Conservation (phyloP, 257 asterid species). For the Solanum paucissectum region DNA sequence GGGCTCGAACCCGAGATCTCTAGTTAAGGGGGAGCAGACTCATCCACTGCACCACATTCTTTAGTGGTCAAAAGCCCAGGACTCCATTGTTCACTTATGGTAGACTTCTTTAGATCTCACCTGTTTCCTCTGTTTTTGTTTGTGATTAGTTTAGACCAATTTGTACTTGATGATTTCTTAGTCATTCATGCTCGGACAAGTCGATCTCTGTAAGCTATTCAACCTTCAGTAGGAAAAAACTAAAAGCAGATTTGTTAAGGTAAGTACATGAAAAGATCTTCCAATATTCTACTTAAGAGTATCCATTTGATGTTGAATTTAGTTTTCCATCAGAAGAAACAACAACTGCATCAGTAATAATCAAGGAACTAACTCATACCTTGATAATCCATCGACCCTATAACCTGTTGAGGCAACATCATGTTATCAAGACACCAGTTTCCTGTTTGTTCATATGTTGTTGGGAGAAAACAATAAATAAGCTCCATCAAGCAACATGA, state of each 20-base stretch:
- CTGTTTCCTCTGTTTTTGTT: not conserved
- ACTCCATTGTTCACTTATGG: not conserved
- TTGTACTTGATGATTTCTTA: not conserved
- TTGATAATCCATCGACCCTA: not conserved
- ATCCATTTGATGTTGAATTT: not conserved
- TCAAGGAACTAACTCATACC: not conserved
- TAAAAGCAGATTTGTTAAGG: not conserved
- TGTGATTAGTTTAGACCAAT: not conserved
- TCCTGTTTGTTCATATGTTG: not conserved
- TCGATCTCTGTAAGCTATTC: not conserved
- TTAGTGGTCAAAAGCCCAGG: not conserved
- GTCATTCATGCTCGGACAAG: not conserved
- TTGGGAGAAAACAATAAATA: not conserved
- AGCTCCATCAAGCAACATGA: not conserved
- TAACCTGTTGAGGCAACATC: not conserved
- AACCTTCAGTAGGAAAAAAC: not conserved
- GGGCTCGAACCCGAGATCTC: no score
- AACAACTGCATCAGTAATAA: not conserved
- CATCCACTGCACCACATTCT: no score
- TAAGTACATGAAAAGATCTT: not conserved
- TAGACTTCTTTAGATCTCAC: not conserved
- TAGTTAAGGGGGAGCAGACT: no score
- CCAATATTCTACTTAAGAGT: not conserved
- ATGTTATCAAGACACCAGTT: not conserved
- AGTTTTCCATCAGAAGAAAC: not conserved